Conservation (phyloP, 2,329 filamentous ascomycete species). For the Ceratocystis lukuohia region DNA sequence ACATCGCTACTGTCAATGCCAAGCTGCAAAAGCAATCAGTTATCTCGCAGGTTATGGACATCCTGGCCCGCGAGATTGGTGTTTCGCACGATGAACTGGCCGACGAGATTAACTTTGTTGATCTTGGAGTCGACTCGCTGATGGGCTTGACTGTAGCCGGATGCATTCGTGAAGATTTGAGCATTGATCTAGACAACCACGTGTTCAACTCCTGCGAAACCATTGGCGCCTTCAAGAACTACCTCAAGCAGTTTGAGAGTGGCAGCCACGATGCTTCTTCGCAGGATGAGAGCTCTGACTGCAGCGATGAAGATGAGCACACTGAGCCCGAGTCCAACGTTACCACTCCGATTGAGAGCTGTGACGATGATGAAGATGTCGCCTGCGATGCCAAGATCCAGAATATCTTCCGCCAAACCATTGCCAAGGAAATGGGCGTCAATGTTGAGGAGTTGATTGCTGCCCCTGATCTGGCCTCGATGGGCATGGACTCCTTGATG, state of each 20-base stretch:
- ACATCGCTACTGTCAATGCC: slow-evolving; percentile 37
- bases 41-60: slow-evolving; percentile 33
- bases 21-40: slow-evolving; percentile 36
- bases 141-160: slow-evolving; percentile 45
- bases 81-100: slow-evolving; percentile 41
- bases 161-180: slow-evolving; percentile 44
- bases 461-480: slow-evolving; percentile 39
- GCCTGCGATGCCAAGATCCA: slow-evolving; percentile 22
- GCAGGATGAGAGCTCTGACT: slow-evolving; percentile 27
- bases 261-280: slow-evolving; percentile 20
- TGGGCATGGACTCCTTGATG: slow-evolving; percentile 48
- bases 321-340: slow-evolving; percentile 36
- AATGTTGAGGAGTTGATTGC: slow-evolving; percentile 48
- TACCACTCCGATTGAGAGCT: slow-evolving; percentile 41
- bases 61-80: slow-evolving; percentile 44
- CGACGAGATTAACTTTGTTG: slow-evolving; percentile 42
- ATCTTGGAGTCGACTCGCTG: slow-evolving; percentile 49
- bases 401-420: slow-evolving; percentile 47
- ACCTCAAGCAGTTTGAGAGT: slow-evolving; percentile 29
- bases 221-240: slow-evolving; percentile 39
- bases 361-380: slow-evolving; percentile 32
- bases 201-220: slow-evolving; percentile 42
- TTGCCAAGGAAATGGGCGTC: slow-evolving; percentile 61
- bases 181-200: slow-evolving; percentile 39
- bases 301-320: slow-evolving; percentile 34